Percentiles rank a stretch among this genome's conserved stretches.
Conservation (phyloP, 2,329 filamentous ascomycete genomes). For the Diaporthe amygdali region DNA sequence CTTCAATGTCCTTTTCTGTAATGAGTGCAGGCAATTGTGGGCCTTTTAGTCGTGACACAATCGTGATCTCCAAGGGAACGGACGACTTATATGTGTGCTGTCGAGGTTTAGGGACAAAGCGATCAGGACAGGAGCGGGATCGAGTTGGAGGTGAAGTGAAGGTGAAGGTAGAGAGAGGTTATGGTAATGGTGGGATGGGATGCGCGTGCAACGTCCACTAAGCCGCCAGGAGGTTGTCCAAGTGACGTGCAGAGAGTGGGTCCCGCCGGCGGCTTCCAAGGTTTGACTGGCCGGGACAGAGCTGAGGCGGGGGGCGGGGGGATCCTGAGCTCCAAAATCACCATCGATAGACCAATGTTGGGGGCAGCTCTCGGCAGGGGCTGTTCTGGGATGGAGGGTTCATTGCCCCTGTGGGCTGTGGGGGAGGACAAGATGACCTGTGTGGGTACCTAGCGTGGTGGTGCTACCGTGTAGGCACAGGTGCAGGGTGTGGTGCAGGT, state of each 20-base stretch:
- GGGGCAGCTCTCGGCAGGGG: neutral
- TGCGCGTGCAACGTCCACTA: constrained; percentile 1
- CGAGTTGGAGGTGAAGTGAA: constrained; percentile 1
- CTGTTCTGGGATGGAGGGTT: constrained; percentile 3
- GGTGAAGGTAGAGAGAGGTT: neutral
- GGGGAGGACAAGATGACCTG: neutral
- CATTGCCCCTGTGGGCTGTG: constrained; percentile 3
- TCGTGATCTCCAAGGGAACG: neutral
- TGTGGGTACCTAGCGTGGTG: neutral
- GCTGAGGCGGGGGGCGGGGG: constrained; percentile 32
- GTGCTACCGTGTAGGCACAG: neutral
- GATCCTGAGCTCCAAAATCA: constrained; percentile 4
- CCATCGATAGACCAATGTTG: neutral
- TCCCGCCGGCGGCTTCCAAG: neutral
- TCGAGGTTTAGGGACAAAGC: neutral
- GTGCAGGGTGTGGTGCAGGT: neutral
- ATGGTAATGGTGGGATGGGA: neutral
- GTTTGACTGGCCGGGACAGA: constrained; percentile 27
- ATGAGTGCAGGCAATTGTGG: neutral
- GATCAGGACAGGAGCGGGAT: neutral
- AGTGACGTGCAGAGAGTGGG: constrained; percentile 23
- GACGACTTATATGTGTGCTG: constrained; percentile 1
- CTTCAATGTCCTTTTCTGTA: neutral
- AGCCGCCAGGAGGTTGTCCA: constrained; percentile 20
- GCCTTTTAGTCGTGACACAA: neutral